A percentile compares a stretch with the other conserved stretches of the same genome.
phyloP scores from a whole-genome alignment of 192 early-diverging fungal species.

The Podila minutissima region DNA sequence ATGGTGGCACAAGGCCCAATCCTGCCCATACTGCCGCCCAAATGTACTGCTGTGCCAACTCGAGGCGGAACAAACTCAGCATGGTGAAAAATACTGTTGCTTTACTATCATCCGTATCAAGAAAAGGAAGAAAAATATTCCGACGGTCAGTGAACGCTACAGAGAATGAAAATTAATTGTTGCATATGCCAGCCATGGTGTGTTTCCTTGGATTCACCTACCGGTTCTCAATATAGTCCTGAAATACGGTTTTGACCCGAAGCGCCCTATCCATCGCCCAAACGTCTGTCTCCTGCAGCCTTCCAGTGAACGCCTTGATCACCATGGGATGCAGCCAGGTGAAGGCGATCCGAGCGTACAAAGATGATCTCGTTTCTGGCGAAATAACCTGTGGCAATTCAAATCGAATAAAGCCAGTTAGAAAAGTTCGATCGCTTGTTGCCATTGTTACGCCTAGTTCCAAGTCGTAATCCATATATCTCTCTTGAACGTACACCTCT shows the following conservation, averaged over 20 bases:
- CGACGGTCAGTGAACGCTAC: neutral
- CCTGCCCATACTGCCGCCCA: conserved; percentile 38
- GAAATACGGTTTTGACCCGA: conserved; percentile 31
- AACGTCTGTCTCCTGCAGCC: conserved; percentile 38
- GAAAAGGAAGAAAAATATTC: neutral
- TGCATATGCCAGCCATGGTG: neutral
- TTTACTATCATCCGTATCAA: neutral
- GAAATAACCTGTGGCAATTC: conserved; percentile 27
- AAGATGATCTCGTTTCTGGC: conserved; percentile 40
- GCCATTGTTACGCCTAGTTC: neutral
- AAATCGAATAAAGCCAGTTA: neutral
- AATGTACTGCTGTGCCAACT: conserved; percentile 28
- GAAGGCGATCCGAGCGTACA: conserved; percentile 42
- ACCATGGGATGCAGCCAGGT: conserved; percentile 51
- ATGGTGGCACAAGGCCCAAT: conserved; percentile 33
- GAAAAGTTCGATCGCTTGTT: neutral
- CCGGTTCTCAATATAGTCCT: conserved; percentile 44
- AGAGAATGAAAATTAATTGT: neutral
- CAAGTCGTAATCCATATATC: neutral
- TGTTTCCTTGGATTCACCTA: neutral
- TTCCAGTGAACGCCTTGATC: conserved; percentile 28
- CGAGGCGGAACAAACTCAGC: conserved; percentile 26
- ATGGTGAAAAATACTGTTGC: conserved; percentile 43
- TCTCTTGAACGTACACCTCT: conserved; percentile 23
- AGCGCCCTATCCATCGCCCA: conserved; percentile 35